Evolutionary conservation across 805 yeast species (phyloP), one percentile per base, ranked within the genome.

Genomic region (Helenozyma rhizophorensis): DNA sequence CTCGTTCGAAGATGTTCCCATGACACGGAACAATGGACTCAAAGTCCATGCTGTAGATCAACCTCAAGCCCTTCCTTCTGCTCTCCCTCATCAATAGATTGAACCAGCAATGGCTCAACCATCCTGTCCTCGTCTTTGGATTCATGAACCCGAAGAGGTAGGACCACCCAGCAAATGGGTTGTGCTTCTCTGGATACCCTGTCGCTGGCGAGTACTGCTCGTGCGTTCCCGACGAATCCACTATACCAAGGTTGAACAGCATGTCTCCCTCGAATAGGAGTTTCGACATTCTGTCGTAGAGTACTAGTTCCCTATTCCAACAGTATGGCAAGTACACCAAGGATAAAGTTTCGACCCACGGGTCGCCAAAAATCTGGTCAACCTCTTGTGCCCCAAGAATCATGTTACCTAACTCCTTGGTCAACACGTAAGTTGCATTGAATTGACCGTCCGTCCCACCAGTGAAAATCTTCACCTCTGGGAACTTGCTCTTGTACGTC

Each of bases 11-110:
- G n/a, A 76, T 62, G 42, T 71, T 72, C 10, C 87, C 87, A 49
- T 79, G 86, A 42, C 80, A 74, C 44, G 69, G 58, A 23, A 80
- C 71, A 30, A 76, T 57, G n/a, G 61, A 58, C 10, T 70, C 68
- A 39, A 76, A 69, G 25, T 70, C 68, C 32, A 33, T 15, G 2
- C 24, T 23, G 23, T 57, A 34, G 14, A 67, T 47, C 18, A 60
- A 49, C 22, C 50, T 42, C 18, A 59, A 40, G 14, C 67, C 56
- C 11, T 40, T 32, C 11, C 14, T 12, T 4, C 25, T 21, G 23
- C 14, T 28, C 9, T 24, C 30, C 6, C 21, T 17, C 23, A 9
- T 29, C 25, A 27, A n/a, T 3, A n/a, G 9, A 22, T 22, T 14
- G 23, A 39, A 9, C 14, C 21, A 10, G 12, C 16, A 14, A 13